Base-by-base conservation (phyloP, 192 early-diverging fungal species). In the Physocladia obscura region DNA sequence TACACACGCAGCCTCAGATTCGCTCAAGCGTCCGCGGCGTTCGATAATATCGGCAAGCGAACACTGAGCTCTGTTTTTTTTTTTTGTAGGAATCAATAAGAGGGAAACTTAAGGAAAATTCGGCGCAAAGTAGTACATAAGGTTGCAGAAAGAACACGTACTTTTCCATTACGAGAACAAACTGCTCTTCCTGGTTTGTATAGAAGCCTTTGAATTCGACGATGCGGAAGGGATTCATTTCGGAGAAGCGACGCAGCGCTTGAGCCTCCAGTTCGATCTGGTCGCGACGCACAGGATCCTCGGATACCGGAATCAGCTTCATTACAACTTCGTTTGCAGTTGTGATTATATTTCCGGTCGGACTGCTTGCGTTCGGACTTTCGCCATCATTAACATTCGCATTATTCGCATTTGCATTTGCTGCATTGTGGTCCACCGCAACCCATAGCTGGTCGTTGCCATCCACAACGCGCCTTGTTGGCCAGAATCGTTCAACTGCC, bases 401-500 rank as follows among this genome's bases (percentile, higher is more conserved):
- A n/a, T n/a, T n/a, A n/a, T n/a, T n/a, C n/a, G n/a, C n/a, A n/a
- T n/a, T n/a, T n/a, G n/a, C n/a, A n/a, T n/a, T n/a, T n/a, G n/a
- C n/a, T n/a, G n/a, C n/a, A n/a, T 65, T n/a, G 6, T 58, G 15
- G 52, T 57, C 52, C 13, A 35, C 5, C 11, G 21, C 50, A 11
- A 68, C 26, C 65, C 65, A 68, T 31, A 68, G 19, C 6, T 54
- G 54, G 65, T 57, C 36, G 11, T 32, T 13, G 0, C 32, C 24
- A 6, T n/a, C 54, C 21, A 11, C 27, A 22, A 19, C 4, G 19
- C 65, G 65, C 8, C 49, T 21, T 2, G 44, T 11, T 24, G 65
- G 65, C 65, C 65, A 68, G 65, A 56, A 68, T 34, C 54, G 22
- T 4, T 68, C 52, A 19, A 31, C n/a, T n/a, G n/a, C n/a, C n/a